Conservation (phyloP, 805 yeast genomes). For the Cyberlindnera sargentensis region DNA sequence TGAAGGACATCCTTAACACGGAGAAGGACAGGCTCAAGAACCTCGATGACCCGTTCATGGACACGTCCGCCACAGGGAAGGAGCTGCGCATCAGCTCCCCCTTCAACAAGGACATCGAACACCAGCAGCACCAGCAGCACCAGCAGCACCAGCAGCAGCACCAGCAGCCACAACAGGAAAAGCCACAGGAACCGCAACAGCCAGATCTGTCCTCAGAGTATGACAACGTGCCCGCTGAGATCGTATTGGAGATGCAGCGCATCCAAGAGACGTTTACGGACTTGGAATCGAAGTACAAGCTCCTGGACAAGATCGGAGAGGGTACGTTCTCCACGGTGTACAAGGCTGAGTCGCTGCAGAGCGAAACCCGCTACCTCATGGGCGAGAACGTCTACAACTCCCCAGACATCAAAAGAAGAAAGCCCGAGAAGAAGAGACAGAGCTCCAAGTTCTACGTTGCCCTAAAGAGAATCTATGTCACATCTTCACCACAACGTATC, state of each 20-base stretch:
- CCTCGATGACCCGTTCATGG: constrained; percentile 17
- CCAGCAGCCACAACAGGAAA: not conserved
- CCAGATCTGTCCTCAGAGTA: constrained; percentile 27
- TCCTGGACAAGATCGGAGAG: constrained; percentile 51
- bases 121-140: not conserved
- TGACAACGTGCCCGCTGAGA: constrained; percentile 41
- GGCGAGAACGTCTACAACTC: constrained; percentile 28
- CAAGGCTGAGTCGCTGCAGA: constrained; percentile 50
- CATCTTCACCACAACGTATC: constrained; percentile 90
- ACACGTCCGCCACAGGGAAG: constrained; percentile 7
- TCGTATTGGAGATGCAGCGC: constrained; percentile 49
- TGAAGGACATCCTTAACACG: too few species aligned
- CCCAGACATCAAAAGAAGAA: constrained; percentile 18
- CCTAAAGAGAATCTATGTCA: constrained; percentile 85
- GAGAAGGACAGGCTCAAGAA: not conserved
- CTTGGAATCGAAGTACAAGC: constrained; percentile 29
- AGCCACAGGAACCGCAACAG: not conserved
- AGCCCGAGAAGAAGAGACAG: constrained; percentile 30
- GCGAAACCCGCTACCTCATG: constrained; percentile 27
- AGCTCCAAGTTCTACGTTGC: constrained; percentile 51
- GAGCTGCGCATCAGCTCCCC: constrained; percentile 17
- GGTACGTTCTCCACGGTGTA: constrained; percentile 91
- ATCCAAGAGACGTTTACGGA: constrained; percentile 49
- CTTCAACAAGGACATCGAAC: constrained; percentile 2
- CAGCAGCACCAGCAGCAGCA: not conserved